These are phyloP conservation scores for Sporothrix mexicana DNA, from an alignment of 2,329 filamentous ascomycete species.

Conservation along the genomic window DNA sequence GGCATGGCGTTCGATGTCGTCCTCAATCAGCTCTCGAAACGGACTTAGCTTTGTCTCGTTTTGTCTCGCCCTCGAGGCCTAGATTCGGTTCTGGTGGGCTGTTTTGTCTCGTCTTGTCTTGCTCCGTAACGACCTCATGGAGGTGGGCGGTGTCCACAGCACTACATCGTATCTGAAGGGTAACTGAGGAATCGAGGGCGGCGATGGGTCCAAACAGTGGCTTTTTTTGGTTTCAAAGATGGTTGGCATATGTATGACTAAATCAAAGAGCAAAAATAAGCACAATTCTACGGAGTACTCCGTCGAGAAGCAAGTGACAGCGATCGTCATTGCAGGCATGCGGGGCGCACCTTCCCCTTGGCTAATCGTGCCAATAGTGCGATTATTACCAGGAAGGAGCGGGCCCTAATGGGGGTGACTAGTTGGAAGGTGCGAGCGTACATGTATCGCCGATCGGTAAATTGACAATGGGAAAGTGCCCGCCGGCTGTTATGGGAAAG, in stretches of 20 bases:
- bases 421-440: neutral
- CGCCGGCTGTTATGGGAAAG: conserved; percentile 5
- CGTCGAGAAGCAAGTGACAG: neutral
- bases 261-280: conserved; percentile 18
- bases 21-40: neutral
- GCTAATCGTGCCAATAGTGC: conserved; percentile 18
- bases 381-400: neutral
- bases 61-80: conserved; percentile 6
- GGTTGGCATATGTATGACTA: neutral
- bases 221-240: neutral
- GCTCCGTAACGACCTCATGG: neutral
- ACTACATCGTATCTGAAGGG: neutral
- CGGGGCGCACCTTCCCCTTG: neutral
- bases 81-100: neutral
- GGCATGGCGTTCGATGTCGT: neutral
- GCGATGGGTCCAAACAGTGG: no score
- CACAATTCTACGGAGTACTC: no score
- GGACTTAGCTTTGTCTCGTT: neutral
- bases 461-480: conserved; percentile 17
- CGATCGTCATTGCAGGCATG: conserved; percentile 25
- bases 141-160: conserved; percentile 16
- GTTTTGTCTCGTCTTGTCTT: conserved; percentile 28
- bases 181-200: no score
- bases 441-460: neutral
- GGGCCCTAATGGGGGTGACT: neutral